Conservation (phyloP, 1,139 yeast genomes). For the Arxiozyma slooffiae region DNA sequence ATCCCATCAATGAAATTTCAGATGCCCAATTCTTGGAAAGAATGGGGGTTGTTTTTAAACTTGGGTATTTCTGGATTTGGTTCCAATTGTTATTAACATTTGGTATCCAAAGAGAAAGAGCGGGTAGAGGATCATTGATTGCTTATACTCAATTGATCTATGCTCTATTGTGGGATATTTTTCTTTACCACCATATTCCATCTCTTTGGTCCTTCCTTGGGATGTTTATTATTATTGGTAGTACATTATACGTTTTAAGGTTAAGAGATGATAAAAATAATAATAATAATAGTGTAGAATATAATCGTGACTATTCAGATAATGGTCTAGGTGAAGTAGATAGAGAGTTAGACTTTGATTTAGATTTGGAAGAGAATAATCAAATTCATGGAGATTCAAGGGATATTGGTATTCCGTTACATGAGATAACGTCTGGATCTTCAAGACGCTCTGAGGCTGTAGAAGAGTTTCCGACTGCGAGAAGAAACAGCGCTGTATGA, state of each 20-base stretch:
- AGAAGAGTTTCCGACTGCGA: not conserved
- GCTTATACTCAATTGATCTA: slow-evolving; percentile 66
- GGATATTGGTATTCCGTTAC: not conserved
- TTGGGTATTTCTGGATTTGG: slow-evolving; percentile 73
- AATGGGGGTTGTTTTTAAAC: slow-evolving; percentile 53
- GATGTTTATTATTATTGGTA: slow-evolving; percentile 51
- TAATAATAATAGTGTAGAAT: too few species aligned
- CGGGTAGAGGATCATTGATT: slow-evolving; percentile 66
- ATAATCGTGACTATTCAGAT: too few species aligned
- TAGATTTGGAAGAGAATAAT: not conserved
- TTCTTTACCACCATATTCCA: slow-evolving; percentile 67
- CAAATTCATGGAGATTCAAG: not conserved
- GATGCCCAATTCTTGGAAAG: slow-evolving; percentile 47
- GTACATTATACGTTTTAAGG: slow-evolving; percentile 49
- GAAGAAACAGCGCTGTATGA: not conserved
- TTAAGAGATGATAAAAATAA: slow-evolving; percentile 9
- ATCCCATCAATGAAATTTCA: slow-evolving; percentile 54
- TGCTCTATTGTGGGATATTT: slow-evolving; percentile 65
- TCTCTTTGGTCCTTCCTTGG: slow-evolving; percentile 63
- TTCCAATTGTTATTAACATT: slow-evolving; percentile 70
- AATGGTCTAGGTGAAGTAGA: slow-evolving; percentile 2
- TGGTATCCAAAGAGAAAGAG: slow-evolving; percentile 74
- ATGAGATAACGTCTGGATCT: slow-evolving; percentile 1
- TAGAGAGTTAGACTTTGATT: not conserved
- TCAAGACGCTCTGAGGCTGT: not conserved